Conservation (phyloP, 2,329 filamentous ascomycete genomes). For the Podosphaera xanthii region DNA sequence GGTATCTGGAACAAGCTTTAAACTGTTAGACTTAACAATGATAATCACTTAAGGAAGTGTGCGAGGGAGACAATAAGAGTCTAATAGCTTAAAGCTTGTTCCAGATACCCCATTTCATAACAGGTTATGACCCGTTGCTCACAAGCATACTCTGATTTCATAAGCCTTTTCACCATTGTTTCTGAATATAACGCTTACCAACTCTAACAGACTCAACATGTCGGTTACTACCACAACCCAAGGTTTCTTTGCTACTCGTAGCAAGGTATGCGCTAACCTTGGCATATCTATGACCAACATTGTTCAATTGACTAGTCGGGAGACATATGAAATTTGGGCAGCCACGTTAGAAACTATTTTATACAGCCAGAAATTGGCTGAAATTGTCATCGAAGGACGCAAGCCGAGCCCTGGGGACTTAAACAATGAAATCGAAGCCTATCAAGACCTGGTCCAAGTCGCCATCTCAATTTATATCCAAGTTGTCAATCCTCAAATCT, state of each 20-base stretch:
- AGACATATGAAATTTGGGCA: neutral
- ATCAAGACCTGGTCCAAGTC: neutral
- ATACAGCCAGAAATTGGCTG: neutral
- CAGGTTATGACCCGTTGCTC: too few species aligned
- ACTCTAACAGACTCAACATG: neutral
- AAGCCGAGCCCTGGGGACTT: neutral
- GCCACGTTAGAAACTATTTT: neutral
- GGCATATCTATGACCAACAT: neutral
- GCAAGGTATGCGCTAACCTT: neutral
- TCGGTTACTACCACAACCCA: neutral
- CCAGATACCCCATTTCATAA: too few species aligned
- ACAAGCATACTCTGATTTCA: too few species aligned
- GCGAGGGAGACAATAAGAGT: too few species aligned
- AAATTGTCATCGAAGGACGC: neutral
- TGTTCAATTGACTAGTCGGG: neutral
- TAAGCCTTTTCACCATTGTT: too few species aligned
- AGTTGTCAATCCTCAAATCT: neutral
- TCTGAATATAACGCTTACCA: too few species aligned
- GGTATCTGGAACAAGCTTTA: too few species aligned
- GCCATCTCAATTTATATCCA: neutral
- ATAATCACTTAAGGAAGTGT: too few species aligned
- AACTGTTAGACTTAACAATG: too few species aligned
- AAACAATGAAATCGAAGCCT: neutral
- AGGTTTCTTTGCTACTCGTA: neutral
- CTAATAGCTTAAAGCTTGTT: too few species aligned